phyloP scores from a whole-genome alignment of 108 stramenopile species.

The Cyclostephanos invisitatus region DNA sequence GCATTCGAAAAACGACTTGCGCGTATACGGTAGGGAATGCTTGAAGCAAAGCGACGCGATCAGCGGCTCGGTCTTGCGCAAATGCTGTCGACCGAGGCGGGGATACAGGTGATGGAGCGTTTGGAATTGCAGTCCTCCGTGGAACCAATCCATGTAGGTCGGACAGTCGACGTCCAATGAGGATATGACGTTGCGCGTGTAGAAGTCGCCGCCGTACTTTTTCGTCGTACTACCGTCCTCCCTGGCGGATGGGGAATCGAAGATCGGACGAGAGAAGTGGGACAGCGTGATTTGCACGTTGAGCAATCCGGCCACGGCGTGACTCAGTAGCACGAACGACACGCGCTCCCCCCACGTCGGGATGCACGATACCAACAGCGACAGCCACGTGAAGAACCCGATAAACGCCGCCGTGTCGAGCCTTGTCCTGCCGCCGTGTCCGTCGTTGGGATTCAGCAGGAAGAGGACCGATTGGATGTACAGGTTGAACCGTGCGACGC shows the following conservation, averaged over 20 bases:
- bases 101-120: constrained; percentile 92
- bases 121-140: constrained; percentile 94
- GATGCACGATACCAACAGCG: constrained; percentile 44
- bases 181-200: constrained; percentile 59
- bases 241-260: constrained; percentile 39
- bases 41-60: constrained; percentile 76
- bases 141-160: constrained; percentile 89
- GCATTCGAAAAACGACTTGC: constrained; percentile 62
- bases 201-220: constrained; percentile 55
- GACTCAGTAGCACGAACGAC: constrained; percentile 70
- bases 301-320: constrained; percentile 82
- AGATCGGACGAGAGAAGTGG: constrained; percentile 73
- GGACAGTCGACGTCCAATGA: constrained; percentile 85
- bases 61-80: constrained; percentile 64
- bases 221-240: background rate
- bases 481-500: constrained; percentile 83
- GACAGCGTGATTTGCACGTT: constrained; percentile 86
- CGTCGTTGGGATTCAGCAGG: constrained; percentile 34
- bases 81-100: constrained; percentile 83
- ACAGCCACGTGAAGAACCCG: constrained; percentile 67
- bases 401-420: constrained; percentile 60
- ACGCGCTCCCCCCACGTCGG: constrained; percentile 53
- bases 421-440: constrained; percentile 38
- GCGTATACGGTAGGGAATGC: constrained; percentile 68
- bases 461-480: constrained; percentile 71